Evolutionary conservation across 768 basidiomycete species (phyloP).

Genomic region (Phylloporus rhodoxanthus): DNA sequence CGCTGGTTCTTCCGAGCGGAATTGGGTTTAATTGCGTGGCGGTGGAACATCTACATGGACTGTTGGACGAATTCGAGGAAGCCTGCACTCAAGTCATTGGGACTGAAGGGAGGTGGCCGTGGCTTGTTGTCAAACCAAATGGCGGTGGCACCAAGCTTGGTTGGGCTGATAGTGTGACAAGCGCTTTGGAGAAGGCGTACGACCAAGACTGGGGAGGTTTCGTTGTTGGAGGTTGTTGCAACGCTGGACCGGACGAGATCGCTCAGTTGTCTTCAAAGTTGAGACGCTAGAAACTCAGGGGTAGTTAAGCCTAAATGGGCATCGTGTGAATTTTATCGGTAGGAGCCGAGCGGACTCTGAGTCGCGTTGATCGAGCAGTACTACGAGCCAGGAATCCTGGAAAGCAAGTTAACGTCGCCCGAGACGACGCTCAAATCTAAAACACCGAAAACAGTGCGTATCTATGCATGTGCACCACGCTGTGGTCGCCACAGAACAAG

Average conservation of each 20-base stretch:
- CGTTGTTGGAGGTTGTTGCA: slow-evolving; percentile 68
- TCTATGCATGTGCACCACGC: not conserved
- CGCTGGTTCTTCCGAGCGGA: slow-evolving; percentile 39
- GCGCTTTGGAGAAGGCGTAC: slow-evolving; percentile 19
- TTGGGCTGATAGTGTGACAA: slow-evolving; percentile 35
- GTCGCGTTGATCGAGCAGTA: slow-evolving; percentile 6
- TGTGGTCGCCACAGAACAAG: slow-evolving; percentile 5
- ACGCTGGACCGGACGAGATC: slow-evolving; percentile 52
- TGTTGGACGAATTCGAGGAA: slow-evolving; percentile 36
- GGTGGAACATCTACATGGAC: slow-evolving; percentile 35
- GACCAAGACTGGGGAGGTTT: slow-evolving; percentile 42
- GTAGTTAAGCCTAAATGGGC: slow-evolving; percentile 3
- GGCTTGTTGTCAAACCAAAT: slow-evolving; percentile 69
- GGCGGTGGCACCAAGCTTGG: slow-evolving; percentile 35
- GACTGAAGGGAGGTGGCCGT: slow-evolving; percentile 32
- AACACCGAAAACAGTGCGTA: slow-evolving; percentile 37
- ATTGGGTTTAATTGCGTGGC: slow-evolving; percentile 75
- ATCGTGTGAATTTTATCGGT: slow-evolving; percentile 20
- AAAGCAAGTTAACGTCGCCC: slow-evolving; percentile 36
- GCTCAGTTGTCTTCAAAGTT: slow-evolving; percentile 6
- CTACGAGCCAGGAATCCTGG: slow-evolving; percentile 20
- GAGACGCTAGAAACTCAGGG: slow-evolving; percentile 6
- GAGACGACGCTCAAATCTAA: slow-evolving; percentile 37
- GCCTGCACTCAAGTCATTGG: slow-evolving; percentile 12
- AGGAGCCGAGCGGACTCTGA: slow-evolving; percentile 20